Evolutionary conservation across 257 asterid genomes (phyloP).

Genomic region (Solanum commersonii): DNA sequence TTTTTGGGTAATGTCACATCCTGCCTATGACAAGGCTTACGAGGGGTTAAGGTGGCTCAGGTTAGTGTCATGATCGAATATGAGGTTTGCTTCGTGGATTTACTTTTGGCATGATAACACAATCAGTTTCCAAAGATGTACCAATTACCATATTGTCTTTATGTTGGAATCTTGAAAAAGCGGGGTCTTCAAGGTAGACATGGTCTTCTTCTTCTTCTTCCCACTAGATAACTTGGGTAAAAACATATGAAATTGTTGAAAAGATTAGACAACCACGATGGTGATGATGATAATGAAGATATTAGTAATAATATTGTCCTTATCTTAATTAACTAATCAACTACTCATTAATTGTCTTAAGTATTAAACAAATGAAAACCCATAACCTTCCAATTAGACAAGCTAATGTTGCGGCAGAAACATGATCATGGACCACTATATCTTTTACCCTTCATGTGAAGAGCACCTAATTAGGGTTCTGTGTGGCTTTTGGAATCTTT

Average conservation of each 20-base stretch:
- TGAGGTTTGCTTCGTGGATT: no score
- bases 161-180: slow-evolving; percentile 7
- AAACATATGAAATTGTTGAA: slow-evolving; percentile 8
- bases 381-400: slow-evolving; percentile 10
- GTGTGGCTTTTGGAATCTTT: slow-evolving; percentile 11
- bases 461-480: slow-evolving; percentile 8
- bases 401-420: slow-evolving; percentile 9
- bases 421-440: slow-evolving; percentile 20
- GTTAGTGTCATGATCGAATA: no score
- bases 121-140: neutral
- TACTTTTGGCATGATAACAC: neutral
- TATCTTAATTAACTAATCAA: slow-evolving; percentile 4
- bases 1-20: no score
- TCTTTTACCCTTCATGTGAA: slow-evolving; percentile 15
- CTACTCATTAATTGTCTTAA: neutral
- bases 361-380: slow-evolving; percentile 15
- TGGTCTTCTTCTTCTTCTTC: slow-evolving; percentile 4
- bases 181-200: slow-evolving; percentile 17
- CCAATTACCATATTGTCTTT: neutral
- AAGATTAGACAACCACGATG: slow-evolving; percentile 9
- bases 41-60: rapidly evolving
- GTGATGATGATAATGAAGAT: neutral
- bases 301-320: neutral
- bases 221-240: neutral
- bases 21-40: no score